Percentiles rank a stretch among this genome's conserved stretches.
Evolutionary conservation across 345 rosid species (phyloP).

Genomic region (Melastoma malabathricum): DNA sequence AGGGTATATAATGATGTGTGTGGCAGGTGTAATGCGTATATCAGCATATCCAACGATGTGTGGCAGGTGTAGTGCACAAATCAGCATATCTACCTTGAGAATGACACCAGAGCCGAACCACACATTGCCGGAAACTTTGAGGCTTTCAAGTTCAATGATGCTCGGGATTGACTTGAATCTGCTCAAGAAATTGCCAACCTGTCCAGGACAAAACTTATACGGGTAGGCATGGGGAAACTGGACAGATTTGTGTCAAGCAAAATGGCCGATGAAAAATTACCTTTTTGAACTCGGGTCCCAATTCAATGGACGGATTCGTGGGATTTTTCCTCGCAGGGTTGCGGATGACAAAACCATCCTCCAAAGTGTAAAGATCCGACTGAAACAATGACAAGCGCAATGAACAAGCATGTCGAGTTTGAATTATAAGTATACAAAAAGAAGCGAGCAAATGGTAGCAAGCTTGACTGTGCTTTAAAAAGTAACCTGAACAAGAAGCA

Average conservation of each 20-base stretch:
- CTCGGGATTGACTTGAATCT: constrained; percentile 90
- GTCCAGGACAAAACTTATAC: neutral
- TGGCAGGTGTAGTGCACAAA: no score
- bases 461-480: constrained; percentile 1
- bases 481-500: constrained; percentile 84
- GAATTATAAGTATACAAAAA: neutral
- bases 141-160: constrained; percentile 74
- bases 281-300: constrained; percentile 96
- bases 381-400: constrained; percentile 14
- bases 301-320: constrained; percentile 66
- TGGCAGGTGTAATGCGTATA: no score
- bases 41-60: no score
- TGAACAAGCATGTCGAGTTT: neutral
- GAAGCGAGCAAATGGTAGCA: neutral
- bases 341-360: constrained; percentile 58
- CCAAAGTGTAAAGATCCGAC: constrained; percentile 85
- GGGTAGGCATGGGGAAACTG: neutral
- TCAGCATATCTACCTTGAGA: constrained; percentile 78
- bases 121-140: constrained; percentile 87
- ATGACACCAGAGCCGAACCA: constrained; percentile 57
- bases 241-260: neutral
- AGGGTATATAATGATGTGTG: no score
- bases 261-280: constrained; percentile 13
- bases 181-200: constrained; percentile 77
- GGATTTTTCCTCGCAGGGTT: constrained; percentile 64